Conservation (phyloP, 805 yeast genomes). For the Saturnispora hagleri region DNA sequence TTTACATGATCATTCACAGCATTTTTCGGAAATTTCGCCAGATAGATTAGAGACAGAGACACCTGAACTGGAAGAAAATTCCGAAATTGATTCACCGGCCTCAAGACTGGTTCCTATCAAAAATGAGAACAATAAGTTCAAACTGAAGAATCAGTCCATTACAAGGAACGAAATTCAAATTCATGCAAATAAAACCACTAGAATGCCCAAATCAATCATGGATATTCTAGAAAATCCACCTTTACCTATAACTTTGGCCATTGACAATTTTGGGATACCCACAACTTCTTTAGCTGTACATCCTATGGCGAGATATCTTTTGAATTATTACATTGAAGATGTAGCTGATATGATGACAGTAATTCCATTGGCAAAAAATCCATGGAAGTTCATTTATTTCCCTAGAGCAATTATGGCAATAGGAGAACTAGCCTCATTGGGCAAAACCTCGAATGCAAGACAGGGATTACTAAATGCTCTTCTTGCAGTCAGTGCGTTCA, state of each 20-base stretch:
- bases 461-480: constrained; percentile 72
- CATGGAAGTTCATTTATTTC: constrained; percentile 82
- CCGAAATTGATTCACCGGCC: constrained; percentile 3
- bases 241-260: constrained; percentile 35
- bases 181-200: constrained; percentile 28
- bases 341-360: constrained; percentile 72
- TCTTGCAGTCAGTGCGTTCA: constrained; percentile 74
- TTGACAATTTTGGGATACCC: constrained; percentile 39
- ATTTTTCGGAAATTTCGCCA: not conserved
- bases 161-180: constrained; percentile 25
- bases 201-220: constrained; percentile 50
- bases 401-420: constrained; percentile 76
- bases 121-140: constrained; percentile 13
- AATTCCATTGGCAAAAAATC: constrained; percentile 60
- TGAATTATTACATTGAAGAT: constrained; percentile 62
- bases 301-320: constrained; percentile 62
- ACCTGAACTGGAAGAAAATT: not conserved
- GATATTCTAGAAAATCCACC: constrained; percentile 36
- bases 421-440: constrained; percentile 70
- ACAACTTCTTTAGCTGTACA: constrained; percentile 53
- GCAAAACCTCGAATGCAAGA: constrained; percentile 65
- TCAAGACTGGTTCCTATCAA: constrained; percentile 11
- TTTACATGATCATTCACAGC: not conserved
- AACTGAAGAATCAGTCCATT: constrained; percentile 12
- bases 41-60: not conserved